Conservation (phyloP, 495 filamentous ascomycete genomes). For the Saxophila tyrrhenica region DNA sequence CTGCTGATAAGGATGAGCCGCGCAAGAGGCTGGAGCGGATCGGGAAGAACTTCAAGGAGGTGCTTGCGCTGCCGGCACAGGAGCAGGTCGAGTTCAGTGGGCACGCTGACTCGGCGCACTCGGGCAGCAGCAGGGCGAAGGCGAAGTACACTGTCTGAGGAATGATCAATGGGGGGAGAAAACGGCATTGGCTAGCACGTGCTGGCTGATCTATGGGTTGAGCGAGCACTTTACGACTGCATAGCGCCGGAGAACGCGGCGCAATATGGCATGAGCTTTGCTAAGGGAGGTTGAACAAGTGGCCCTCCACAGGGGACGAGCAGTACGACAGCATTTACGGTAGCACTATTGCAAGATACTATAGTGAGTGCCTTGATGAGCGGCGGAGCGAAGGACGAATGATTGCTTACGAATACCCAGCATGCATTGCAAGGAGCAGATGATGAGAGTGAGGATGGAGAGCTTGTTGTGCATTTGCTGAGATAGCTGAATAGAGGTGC, state of each 20-base stretch:
- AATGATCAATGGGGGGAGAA: neutral
- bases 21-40: constrained; percentile 73
- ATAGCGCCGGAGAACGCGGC: neutral
- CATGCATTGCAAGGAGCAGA: no score
- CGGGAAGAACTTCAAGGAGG: constrained; percentile 80
- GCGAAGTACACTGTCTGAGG: constrained; percentile 75
- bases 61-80: constrained; percentile 59
- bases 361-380: no score
- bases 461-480: no score
- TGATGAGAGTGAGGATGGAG: no score
- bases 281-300: constrained; percentile 1
- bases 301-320: constrained; percentile 1
- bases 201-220: neutral
- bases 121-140: constrained; percentile 87
- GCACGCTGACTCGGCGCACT: constrained; percentile 86
- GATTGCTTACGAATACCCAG: no score
- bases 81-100: constrained; percentile 90
- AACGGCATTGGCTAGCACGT: neutral
- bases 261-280: neutral
- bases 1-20: constrained; percentile 53
- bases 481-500: no score
- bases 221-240: neutral
- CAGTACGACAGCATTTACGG: neutral
- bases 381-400: no score
- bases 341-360: no score